These are phyloP conservation scores for Serendipita sp. DNA, from an alignment of 768 basidiomycete species.

Conservation along the genomic window DNA sequence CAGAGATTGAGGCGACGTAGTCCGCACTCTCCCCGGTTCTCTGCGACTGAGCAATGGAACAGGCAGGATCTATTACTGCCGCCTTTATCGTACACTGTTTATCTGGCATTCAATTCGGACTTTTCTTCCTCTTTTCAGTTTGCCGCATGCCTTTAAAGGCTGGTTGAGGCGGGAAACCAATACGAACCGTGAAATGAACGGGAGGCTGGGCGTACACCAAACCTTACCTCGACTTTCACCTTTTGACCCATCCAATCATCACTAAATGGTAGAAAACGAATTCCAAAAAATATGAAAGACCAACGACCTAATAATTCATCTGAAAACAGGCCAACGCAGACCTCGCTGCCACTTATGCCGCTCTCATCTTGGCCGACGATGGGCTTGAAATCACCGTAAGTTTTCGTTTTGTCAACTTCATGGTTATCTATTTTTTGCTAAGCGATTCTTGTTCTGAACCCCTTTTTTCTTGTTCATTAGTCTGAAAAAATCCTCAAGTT, in stretches of 20 bases:
- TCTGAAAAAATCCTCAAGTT: constrained; percentile 84
- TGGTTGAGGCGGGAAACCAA: no score
- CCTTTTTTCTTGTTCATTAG: constrained; percentile 25
- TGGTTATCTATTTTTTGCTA: neutral
- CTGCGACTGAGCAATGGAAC: no score
- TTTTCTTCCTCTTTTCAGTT: no score
- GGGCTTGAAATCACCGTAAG: constrained; percentile 91
- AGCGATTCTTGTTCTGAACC: neutral
- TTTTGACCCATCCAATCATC: neutral
- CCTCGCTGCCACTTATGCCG: constrained; percentile 89
- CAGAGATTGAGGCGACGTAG: no score
- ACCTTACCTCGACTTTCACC: neutral
- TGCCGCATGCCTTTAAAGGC: no score
- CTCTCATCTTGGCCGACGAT: constrained; percentile 96
- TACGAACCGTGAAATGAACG: no score
- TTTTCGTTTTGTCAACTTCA: constrained; percentile 12
- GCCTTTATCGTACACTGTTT: no score
- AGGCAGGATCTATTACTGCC: no score
- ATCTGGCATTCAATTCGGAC: no score
- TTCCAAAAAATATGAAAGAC: neutral
- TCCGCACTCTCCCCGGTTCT: no score
- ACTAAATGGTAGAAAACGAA: neutral
- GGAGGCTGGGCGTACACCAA: neutral
- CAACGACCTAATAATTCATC: neutral
- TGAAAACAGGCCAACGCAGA: constrained; percentile 39